phyloP scores from a whole-genome alignment of 192 early-diverging fungal species.

The Haplosporangium gracile region DNA sequence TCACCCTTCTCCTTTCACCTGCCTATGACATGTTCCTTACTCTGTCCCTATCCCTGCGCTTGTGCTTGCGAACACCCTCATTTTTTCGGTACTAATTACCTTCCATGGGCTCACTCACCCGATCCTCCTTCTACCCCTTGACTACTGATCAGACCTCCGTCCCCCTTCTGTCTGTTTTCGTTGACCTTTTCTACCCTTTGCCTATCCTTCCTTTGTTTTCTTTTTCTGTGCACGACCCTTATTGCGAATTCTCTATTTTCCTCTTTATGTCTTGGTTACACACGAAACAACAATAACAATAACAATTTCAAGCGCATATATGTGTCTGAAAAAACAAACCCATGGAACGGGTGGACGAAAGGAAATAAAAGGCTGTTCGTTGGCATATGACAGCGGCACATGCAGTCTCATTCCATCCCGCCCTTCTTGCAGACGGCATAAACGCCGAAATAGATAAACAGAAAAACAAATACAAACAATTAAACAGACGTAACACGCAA shows the following conservation, averaged over 20 bases:
- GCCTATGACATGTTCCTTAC: background rate
- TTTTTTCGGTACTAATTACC: too few relatives aligned
- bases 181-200: background rate
- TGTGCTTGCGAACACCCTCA: background rate
- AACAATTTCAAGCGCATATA: slow-evolving; percentile 1
- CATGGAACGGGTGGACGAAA: background rate
- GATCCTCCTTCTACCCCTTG: background rate
- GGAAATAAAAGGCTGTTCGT: background rate
- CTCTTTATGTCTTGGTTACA: background rate
- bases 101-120: too few relatives aligned
- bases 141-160: background rate
- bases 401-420: background rate
- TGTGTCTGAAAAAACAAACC: slow-evolving; percentile 4
- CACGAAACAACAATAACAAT: slow-evolving; percentile 4
- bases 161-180: background rate
- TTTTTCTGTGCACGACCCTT: background rate
- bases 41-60: background rate
- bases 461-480: too few relatives aligned
- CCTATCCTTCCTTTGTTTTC: background rate
- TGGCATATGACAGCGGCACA: slow-evolving; percentile 7
- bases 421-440: too few relatives aligned
- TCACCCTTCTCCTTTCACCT: background rate
- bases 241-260: background rate
- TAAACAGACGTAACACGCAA: too few relatives aligned
- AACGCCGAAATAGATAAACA: too few relatives aligned